Evolutionary conservation across 306 rosid species (phyloP).

Genomic region (Sphenostylis stenocarpa): DNA sequence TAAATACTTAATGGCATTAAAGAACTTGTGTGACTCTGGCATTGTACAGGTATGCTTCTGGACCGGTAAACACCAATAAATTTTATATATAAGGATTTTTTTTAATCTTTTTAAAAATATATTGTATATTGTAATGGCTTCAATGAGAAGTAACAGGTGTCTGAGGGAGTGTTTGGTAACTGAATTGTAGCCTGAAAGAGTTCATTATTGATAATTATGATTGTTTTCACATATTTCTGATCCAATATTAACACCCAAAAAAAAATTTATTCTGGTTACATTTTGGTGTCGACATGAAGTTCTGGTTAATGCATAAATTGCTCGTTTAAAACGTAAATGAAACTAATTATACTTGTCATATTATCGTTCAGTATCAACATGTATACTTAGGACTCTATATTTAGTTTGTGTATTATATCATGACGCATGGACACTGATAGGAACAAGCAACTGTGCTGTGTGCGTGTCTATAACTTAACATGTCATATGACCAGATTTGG

Average conservation of each 20-base stretch:
- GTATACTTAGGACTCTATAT: neutral
- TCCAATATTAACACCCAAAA: neutral
- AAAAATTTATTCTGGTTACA: neutral
- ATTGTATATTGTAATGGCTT: slow-evolving; percentile 4
- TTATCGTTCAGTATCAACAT: neutral
- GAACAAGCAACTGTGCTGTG: neutral
- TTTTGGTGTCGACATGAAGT: slow-evolving; percentile 4
- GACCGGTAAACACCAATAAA: slow-evolving; percentile 1
- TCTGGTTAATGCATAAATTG: slow-evolving; percentile 8
- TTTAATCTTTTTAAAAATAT: neutral
- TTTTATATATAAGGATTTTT: neutral
- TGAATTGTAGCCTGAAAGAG: neutral
- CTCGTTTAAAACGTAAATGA: neutral
- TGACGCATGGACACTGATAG: neutral
- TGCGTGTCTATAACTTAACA: neutral
- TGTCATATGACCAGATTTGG: neutral
- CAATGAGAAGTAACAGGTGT: neutral
- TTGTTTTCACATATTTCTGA: neutral
- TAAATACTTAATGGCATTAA: slow-evolving; percentile 90
- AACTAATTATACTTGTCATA: neutral
- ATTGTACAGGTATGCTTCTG: slow-evolving; percentile 75
- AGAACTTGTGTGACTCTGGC: slow-evolving; percentile 83
- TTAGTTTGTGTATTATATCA: neutral
- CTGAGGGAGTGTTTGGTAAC: neutral
- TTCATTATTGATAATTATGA: neutral